Percentiles rank a stretch among this genome's conserved stretches.
Conservation (phyloP, 345 rosid genomes). For the Lepidium aucheri region DNA sequence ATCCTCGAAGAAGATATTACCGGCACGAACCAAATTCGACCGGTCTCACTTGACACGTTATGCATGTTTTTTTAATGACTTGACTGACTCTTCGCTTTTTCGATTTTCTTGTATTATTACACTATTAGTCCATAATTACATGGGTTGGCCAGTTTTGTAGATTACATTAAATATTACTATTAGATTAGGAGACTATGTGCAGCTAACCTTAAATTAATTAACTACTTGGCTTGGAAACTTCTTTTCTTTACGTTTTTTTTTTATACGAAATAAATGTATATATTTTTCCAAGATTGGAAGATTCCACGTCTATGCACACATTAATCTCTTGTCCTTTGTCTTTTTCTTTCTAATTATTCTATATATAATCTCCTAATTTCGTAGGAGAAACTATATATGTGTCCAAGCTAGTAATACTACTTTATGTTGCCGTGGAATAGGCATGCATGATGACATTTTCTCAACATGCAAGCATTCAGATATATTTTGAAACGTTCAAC, state of each 20-base stretch:
- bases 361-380: no score
- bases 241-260: neutral
- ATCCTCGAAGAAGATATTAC: conserved; percentile 5
- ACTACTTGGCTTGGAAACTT: conserved; percentile 11
- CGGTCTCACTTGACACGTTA: conserved; percentile 21
- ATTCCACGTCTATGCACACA: neutral
- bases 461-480: conserved; percentile 5
- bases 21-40: conserved; percentile 26
- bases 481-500: neutral
- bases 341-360: no score
- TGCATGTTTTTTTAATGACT: conserved; percentile 20
- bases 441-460: conserved; percentile 23
- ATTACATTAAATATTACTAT: neutral
- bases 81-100: neutral
- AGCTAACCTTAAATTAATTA: conserved; percentile 14
- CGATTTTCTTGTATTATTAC: neutral
- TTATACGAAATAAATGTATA: neutral
- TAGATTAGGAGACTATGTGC: conserved; percentile 9
- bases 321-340: no score
- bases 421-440: conserved; percentile 10
- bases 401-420: neutral
- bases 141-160: conserved; percentile 15
- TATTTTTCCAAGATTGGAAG: neutral
- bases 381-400: neutral
- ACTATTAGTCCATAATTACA: neutral